Evolutionary conservation across 208 protist genomes (phyloP), one percentile per base, ranked within the genome.

Genomic region (Leishmania tropica): DNA sequence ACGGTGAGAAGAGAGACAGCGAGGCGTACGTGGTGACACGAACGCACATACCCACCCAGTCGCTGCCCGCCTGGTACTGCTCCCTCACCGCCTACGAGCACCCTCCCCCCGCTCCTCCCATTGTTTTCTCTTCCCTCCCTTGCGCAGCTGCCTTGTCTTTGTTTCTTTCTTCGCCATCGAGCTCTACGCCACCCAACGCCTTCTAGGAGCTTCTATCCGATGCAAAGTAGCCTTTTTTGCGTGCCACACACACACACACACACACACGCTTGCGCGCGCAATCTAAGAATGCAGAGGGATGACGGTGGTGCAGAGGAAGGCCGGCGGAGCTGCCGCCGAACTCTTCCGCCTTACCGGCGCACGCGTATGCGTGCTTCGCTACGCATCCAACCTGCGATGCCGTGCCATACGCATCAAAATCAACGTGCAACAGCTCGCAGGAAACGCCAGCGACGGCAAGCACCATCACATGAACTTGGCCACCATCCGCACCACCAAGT

Each of bases 401-500:
- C 24, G 40, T 21, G 24, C 31, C 37, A 35, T 31, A 35, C 45
- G 28, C 0, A 47, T 28, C 5, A 37, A 21, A 70, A 45, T n/a
- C 17, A 45, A 21, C 15, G 51, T 2, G n/a, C 31, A 68, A 5
- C 5, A 17, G 21, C 45, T 28, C 7, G 17, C 15, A 42, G 73
- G 15, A 60, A 24, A 21, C n/a, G 42, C 47, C 42, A 47, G 21
- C 37, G 48, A 47, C 62, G 37, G 15, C 51, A 42, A 48, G 45
- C 15, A 0, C 5, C 45, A 35, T 83, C 89, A 94, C 85, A 93
- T 90, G 53, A 96, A 94, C 51, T 77, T 77, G 35, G 80, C 88
- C 35, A 96, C 82, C 24, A 93, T 88, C 53, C 90, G 84, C 71
- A 87, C 86, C 79, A 97, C 89, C 15, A 95, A 78, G 13, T 78